Evolutionary conservation across 345 rosid species (phyloP), one percentile per base, ranked within the genome.

Genomic region (Hibiscus mutabilis): DNA sequence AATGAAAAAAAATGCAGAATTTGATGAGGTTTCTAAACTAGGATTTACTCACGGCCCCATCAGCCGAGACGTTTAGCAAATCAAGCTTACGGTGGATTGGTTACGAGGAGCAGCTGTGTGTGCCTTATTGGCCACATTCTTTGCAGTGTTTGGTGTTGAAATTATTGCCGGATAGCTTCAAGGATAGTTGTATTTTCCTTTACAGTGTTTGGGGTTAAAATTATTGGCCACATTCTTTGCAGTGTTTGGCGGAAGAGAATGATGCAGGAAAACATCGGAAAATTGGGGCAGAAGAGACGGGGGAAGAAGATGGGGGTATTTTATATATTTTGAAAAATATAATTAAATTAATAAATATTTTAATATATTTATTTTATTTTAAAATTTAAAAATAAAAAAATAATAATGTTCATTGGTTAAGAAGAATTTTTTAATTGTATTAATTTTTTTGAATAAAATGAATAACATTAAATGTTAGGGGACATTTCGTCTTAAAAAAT

Each of bases 61-160:
- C 88, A 2, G 60, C 86, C 0, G 82, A 82, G 65, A 67, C 4
- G 37, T 83, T 77, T 49, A 76, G 82, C 57, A 73, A 76, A 74
- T 78, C 79, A 53, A 81, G 87, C 84, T 6, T 83, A 2, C 56
- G 79, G 35, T 80, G 83, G 77, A 80, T 86, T 7, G 92, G 89
- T 5, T 71, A 77, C 24, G 87, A 72, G 35, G 88, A 81, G 21
- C 74, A 66, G 44, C 29, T 68, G 12, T 81, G 88, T 69, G 42
- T 72, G 3, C 88, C 83, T 0, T 53, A 70, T 27, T 78, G 85
- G 81, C 47, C 78, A 16, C 89, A 85, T 72, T 72, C 77, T 33
- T 44, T 83, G 68, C 84, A 85, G 52, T 77, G 82, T 56, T 35
- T 47, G 24, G 0, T 82, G 4, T 0, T 77, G 2, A 15, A 31